phyloP scores from a whole-genome alignment of 2,329 filamentous ascomycete genomes.

The Epichloe aotearoae region DNA sequence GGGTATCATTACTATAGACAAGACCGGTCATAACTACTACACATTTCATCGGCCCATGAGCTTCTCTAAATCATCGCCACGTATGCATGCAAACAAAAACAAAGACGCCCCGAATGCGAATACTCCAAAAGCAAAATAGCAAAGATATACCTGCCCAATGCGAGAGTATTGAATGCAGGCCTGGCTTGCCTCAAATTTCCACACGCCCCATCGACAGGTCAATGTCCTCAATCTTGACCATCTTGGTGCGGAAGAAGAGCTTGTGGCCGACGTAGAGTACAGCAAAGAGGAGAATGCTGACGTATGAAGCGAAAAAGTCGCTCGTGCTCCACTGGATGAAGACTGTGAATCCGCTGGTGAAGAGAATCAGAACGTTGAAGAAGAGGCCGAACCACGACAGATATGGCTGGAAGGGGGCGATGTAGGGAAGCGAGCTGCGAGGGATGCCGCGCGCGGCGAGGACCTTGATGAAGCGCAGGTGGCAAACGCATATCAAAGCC shows the following conservation, averaged over 20 bases:
- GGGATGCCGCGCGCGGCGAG: constrained; percentile 42
- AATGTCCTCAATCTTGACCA: constrained; percentile 23
- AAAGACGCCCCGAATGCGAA: not conserved
- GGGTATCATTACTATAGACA: constrained; percentile 7
- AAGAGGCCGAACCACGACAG: constrained; percentile 52
- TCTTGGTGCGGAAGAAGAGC: constrained; percentile 26
- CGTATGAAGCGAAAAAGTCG: constrained; percentile 50
- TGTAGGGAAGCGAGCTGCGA: constrained; percentile 45
- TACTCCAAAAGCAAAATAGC: not conserved
- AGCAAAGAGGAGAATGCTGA: constrained; percentile 51
- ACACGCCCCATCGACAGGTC: constrained; percentile 16
- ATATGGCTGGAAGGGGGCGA: constrained; percentile 48
- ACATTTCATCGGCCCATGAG: no score
- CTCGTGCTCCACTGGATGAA: constrained; percentile 50
- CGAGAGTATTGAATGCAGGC: no score
- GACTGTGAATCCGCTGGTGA: constrained; percentile 57
- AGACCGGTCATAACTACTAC: not conserved
- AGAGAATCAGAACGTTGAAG: constrained; percentile 48
- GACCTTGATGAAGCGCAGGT: constrained; percentile 52
- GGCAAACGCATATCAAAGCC: constrained; percentile 51
- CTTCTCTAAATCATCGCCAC: not conserved
- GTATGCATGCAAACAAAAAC: constrained; percentile 1
- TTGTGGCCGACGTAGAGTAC: constrained; percentile 50
- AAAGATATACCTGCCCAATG: no score
- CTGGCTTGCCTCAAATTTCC: not conserved